These are phyloP conservation scores for Rhynchosporium graminicola DNA, from an alignment of 2,329 filamentous ascomycete species.

Conservation along the genomic window DNA sequence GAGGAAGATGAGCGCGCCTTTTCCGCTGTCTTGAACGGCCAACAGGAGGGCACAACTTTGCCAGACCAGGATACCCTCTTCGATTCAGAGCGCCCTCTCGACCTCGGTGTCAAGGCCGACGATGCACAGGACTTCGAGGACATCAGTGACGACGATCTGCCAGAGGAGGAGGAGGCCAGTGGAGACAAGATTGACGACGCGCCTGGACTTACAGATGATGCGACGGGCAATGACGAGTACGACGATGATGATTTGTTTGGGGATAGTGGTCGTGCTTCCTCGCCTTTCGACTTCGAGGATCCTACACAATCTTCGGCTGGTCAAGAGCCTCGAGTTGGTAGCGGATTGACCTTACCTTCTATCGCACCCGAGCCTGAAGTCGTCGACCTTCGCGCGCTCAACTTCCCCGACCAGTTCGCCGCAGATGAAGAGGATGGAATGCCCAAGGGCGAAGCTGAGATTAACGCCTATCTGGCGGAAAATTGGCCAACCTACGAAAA, in stretches of 20 bases:
- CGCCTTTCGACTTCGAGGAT: constrained; percentile 36
- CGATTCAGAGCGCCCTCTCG: constrained; percentile 51
- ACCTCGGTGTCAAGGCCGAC: constrained; percentile 78
- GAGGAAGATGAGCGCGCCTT: constrained; percentile 53
- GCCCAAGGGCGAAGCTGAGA: constrained; percentile 70
- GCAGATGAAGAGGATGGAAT: constrained; percentile 60
- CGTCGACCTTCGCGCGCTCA: constrained; percentile 44
- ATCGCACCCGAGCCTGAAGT: constrained; percentile 27
- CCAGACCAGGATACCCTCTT: constrained; percentile 42
- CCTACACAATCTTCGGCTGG: constrained; percentile 27
- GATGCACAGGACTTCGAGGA: constrained; percentile 91
- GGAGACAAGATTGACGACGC: constrained; percentile 31
- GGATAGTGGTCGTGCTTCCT: constrained; percentile 48
- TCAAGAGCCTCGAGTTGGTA: constrained; percentile 25
- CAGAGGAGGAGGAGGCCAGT: constrained; percentile 67
- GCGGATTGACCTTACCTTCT: constrained; percentile 29
- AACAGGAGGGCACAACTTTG: background rate
- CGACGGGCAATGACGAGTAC: constrained; percentile 50
- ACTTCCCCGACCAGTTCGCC: constrained; percentile 46
- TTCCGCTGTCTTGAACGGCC: constrained; percentile 29
- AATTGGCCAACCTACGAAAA: constrained; percentile 81
- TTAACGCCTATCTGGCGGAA: constrained; percentile 74
- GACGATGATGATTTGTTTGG: constrained; percentile 69
- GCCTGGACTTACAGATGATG: constrained; percentile 51
- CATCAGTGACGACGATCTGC: constrained; percentile 87